Evolutionary conservation across 2,329 filamentous ascomycete species (phyloP), one percentile per base, ranked within the genome.

Genomic region (Aureobasidium sp.): DNA sequence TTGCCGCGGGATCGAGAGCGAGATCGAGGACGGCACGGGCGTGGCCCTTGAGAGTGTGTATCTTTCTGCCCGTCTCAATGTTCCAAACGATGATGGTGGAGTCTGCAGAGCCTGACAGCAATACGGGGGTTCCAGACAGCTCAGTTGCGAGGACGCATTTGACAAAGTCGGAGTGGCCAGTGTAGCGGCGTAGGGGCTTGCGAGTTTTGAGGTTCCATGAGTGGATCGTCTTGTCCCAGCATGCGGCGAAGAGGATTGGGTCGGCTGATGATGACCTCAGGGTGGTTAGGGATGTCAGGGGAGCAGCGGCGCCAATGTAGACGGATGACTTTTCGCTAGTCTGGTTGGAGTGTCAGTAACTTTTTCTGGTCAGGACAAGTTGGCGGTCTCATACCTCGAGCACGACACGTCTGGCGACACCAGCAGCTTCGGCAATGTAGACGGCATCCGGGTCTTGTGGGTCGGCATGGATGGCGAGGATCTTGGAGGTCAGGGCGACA

Each of bases 221-320:
- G 87, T 91, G 96, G 63, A 97, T 83, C 22, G 85, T 82, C 77
- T 96, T 96, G 76, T 99, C 93, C 94, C 94, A 99, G 63, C 87
- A 94, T 37, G 92, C 93, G 27, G 91, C 91, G 73, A 91, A 97
- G 12, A 97, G 71, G 1, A 82, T 88, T 56, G 70, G 68, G 5
- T 70, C 70, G 17, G 62, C 49, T 8, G 77, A 77, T 4, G 78
- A 73, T 15, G 85, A 86, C 15, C 57, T 15, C 22, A 49, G 27
- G 39, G 90, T 79, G 17, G 88, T 85, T 31, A 96, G 75, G 67
- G 88, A 89, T 11, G 90, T 93, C 11, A 96, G 79, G 1, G 94
- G 94, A 3, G 90, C 88, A 49, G 82, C 83, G 20, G 92, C 90
- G 2, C 91, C 91, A 70, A 84, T 83, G 71, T 89, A 96, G 4